Conservation (phyloP, 768 basidiomycete genomes). For the Amanita rubescens region DNA sequence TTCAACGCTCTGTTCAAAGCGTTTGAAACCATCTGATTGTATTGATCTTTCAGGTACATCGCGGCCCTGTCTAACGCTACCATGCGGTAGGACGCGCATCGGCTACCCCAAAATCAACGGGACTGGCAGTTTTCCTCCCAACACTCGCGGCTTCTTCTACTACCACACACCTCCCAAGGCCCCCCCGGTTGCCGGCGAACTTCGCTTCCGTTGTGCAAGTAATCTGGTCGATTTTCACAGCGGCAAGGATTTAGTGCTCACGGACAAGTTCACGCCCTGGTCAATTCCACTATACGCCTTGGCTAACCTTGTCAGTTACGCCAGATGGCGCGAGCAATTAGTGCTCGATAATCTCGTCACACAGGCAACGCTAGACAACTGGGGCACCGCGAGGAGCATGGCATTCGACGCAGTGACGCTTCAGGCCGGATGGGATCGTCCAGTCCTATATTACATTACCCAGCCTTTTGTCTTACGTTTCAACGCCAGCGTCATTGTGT, state of each 20-base stretch:
- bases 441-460: too few relatives aligned
- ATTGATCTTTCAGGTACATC: neutral
- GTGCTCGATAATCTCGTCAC: neutral
- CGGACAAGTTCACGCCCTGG: neutral
- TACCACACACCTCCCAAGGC: slow-evolving; percentile 4
- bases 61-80: neutral
- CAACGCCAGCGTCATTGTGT: too few relatives aligned
- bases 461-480: too few relatives aligned
- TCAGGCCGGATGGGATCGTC: too few relatives aligned
- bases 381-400: too few relatives aligned
- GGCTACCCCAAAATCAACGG: too few relatives aligned
- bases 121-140: too few relatives aligned
- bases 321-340: neutral
- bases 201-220: slow-evolving; percentile 9
- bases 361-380: neutral
- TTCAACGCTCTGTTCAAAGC: neutral
- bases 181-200: slow-evolving; percentile 4
- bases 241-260: neutral
- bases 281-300: neutral
- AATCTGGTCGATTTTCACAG: neutral
- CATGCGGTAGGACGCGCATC: too few relatives aligned
- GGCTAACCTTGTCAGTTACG: neutral
- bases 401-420: too few relatives aligned
- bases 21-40: neutral
- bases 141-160: slow-evolving; percentile 12